phyloP scores from a whole-genome alignment of 495 filamentous ascomycete species.

The Daldinia loculata region DNA sequence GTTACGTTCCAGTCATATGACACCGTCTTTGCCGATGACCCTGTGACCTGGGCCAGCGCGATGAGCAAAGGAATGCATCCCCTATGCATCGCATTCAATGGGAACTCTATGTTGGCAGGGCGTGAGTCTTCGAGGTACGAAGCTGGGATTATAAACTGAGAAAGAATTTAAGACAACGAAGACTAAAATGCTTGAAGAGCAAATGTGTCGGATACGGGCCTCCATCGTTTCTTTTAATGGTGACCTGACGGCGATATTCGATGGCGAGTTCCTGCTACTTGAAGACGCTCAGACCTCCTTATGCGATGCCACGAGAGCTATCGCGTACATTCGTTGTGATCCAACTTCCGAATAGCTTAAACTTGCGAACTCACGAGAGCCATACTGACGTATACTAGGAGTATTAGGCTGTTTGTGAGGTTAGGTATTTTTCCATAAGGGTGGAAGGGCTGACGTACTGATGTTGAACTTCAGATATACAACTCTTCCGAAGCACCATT shows the following conservation, averaged over 20 bases:
- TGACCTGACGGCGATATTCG: constrained; percentile 20
- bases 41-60: constrained; percentile 34
- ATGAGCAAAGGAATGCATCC: constrained; percentile 21
- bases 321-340: constrained; percentile 5
- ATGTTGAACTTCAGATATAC: constrained; percentile 13
- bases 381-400: constrained; percentile 9
- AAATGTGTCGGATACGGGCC: constrained; percentile 24
- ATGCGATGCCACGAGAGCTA: neutral
- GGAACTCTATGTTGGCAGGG: constrained; percentile 24
- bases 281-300: neutral
- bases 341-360: constrained; percentile 26
- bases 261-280: neutral
- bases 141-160: constrained; percentile 6
- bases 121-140: constrained; percentile 2
- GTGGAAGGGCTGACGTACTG: constrained; percentile 20
- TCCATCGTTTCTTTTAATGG: constrained; percentile 22
- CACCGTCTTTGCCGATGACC: constrained; percentile 47
- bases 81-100: constrained; percentile 24
- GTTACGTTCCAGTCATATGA: constrained; percentile 68
- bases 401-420: neutral
- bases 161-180: constrained; percentile 6
- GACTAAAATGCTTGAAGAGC: constrained; percentile 27
- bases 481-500: constrained; percentile 15
- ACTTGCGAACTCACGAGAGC: constrained; percentile 20
- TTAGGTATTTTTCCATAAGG: neutral